Percentiles rank a stretch among this genome's conserved stretches.
These are phyloP conservation scores for Russula earlei DNA, from an alignment of 768 basidiomycete genomes.

Conservation along the genomic window DNA sequence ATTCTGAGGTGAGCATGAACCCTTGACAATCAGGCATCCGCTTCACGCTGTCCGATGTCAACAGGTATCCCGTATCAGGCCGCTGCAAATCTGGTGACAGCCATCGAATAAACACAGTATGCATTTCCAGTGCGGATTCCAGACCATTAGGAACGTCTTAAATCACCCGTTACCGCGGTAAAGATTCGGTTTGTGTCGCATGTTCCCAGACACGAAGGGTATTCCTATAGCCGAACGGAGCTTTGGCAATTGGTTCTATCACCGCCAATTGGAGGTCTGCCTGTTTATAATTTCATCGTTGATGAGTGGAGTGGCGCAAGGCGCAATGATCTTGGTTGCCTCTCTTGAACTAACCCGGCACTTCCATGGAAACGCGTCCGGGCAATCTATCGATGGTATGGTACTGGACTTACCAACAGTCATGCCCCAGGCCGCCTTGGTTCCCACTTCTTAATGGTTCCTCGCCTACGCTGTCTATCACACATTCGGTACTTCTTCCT, in stretches of 20 bases:
- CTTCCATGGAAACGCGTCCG: constrained; percentile 9
- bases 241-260: background rate
- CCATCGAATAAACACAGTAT: background rate
- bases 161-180: background rate
- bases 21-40: background rate
- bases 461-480: constrained; percentile 1
- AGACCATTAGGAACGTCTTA: background rate
- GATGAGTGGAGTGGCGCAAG: background rate
- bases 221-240: background rate
- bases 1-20: constrained; percentile 2
- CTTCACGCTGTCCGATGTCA: background rate
- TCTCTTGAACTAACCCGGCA: background rate
- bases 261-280: background rate
- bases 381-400: constrained; percentile 1
- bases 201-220: background rate
- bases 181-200: background rate
- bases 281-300: background rate
- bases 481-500: background rate
- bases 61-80: background rate
- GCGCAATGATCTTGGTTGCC: constrained; percentile 6
- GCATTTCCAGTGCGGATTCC: background rate
- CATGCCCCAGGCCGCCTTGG: background rate
- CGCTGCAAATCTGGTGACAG: background rate
- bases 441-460: background rate
- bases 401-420: background rate